Base-by-base conservation (phyloP, 2,329 filamentous ascomycete species). In the Emmonsia crescens region DNA sequence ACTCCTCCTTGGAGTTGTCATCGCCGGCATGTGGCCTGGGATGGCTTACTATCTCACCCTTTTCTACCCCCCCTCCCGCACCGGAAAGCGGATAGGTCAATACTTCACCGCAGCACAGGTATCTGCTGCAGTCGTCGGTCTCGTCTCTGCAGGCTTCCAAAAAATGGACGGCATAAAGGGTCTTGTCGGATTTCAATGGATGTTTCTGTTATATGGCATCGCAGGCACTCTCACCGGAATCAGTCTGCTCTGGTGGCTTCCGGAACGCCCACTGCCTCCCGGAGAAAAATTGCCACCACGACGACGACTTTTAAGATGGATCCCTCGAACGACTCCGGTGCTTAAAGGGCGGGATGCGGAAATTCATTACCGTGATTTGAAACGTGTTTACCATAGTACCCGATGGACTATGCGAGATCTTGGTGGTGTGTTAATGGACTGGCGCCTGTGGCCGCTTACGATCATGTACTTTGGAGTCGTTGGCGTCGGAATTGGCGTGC, bases 381-480 rank as follows among this genome's bases (percentile, higher is more conserved):
- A 82, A 58, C 83, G 89, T 60, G 90, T 94, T 0, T 96, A 96
- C 72, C 86, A 91, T 68, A 79, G 84, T 16, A 81, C 85, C 1
- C 80, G 84, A 3, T 96, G 91, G 91, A 86, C 79, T 0, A 66
- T 89, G 64, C 83, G 78, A 60, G 90, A 96, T 66, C 78, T 96
- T 0, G 77, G 79, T 29, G 77, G 79, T 29, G 89, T 95, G 1
- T 76, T 96, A 36, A 79, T 89, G 42, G 91, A 96, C 74, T 96
- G 91, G 91, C 84, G 91, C 2, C 80, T 96, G 21, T 96, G 90
- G 88, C 91, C 91, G 1, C 75, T 96, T 66, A 82, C 87, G 1
- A 71, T 96, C 60, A 96, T 96, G 91, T 96, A 96, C 76, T 96
- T 96, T 76, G 91, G 91, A 24, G 91, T 96, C 2, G 91, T 96